Evolutionary conservation across 352 stramenopile species (phyloP).

Genomic region (Globisporangium acanthophoron): DNA sequence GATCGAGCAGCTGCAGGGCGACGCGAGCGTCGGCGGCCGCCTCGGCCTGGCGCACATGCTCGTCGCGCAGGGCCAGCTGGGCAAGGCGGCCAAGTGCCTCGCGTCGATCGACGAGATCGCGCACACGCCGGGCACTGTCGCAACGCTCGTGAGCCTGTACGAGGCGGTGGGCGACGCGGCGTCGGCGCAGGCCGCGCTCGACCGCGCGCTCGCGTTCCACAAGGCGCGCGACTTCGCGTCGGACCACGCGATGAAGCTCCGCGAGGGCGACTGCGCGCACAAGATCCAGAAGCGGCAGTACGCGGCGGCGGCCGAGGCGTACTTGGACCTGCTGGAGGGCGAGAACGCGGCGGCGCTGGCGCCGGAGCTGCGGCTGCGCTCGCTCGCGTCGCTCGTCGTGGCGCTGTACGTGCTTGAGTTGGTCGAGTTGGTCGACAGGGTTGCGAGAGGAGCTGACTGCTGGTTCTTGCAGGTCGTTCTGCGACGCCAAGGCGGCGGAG

Average conservation of each 20-base stretch:
- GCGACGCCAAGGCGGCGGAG: slow-evolving; percentile 59
- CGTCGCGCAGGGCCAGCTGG: slow-evolving; percentile 33
- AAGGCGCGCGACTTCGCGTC: slow-evolving; percentile 49
- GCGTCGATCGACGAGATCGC: slow-evolving; percentile 56
- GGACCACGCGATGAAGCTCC: slow-evolving; percentile 58
- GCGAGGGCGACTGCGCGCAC: slow-evolving; percentile 72
- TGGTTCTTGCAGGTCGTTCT: slow-evolving; percentile 45
- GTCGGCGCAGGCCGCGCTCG: slow-evolving; percentile 44
- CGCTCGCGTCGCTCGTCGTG: slow-evolving; percentile 68
- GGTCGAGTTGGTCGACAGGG: too few species aligned
- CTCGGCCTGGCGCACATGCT: slow-evolving; percentile 70
- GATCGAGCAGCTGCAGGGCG: slow-evolving; percentile 38
- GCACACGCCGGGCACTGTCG: slow-evolving; percentile 69
- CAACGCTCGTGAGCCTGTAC: slow-evolving; percentile 71
- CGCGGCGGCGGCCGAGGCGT: slow-evolving; percentile 50
- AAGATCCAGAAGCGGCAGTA: slow-evolving; percentile 82
- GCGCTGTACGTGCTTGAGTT: slow-evolving; percentile 42
- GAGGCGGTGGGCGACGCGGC: slow-evolving; percentile 50
- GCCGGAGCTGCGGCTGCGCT: slow-evolving; percentile 65
- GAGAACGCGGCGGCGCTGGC: slow-evolving; percentile 52
- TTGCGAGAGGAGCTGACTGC: neutral
- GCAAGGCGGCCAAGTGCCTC: slow-evolving; percentile 45
- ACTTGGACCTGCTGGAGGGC: slow-evolving; percentile 64
- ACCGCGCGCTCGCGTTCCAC: slow-evolving; percentile 48
- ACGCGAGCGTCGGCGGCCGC: slow-evolving; percentile 52